phyloP scores from a whole-genome alignment of 23 red algal species.

The Cyanidiococcus yangmingshanensis region DNA sequence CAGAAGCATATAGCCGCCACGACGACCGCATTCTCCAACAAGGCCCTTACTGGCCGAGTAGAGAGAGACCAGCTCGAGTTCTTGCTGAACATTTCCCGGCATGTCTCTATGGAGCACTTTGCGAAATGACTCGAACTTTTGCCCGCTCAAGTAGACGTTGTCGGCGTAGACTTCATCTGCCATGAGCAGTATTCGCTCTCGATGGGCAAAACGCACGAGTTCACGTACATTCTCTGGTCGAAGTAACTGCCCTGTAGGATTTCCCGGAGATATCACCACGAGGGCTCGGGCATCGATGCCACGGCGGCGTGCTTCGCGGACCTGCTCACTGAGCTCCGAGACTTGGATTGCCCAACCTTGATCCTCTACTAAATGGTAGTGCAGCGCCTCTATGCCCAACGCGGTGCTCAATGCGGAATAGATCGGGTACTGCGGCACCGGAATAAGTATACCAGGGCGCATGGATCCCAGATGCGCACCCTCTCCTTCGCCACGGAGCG shows the following conservation, averaged over 20 bases:
- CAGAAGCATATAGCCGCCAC: conserved; percentile 61
- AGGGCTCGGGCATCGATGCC: conserved; percentile 56
- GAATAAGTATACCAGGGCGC: conserved; percentile 57
- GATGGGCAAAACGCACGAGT: conserved; percentile 62
- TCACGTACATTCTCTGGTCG: conserved; percentile 40
- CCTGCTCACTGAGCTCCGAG: conserved; percentile 44
- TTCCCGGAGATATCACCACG: conserved; percentile 86
- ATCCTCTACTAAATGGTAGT: conserved; percentile 78
- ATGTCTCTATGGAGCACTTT: conserved; percentile 46
- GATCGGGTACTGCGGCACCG: conserved; percentile 92
- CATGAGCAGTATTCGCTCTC: conserved; percentile 58
- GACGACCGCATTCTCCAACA: conserved; percentile 77
- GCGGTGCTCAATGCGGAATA: conserved; percentile 66
- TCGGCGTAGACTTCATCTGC: conserved; percentile 95
- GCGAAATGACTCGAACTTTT: conserved; percentile 78
- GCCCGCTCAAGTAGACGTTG: conserved; percentile 61
- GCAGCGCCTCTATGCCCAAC: conserved; percentile 33
- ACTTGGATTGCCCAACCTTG: conserved; percentile 54
- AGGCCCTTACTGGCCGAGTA: conserved; percentile 88
- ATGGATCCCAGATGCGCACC: neutral
- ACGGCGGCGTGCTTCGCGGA: conserved; percentile 20
- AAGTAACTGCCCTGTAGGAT: conserved; percentile 89
- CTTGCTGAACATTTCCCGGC: conserved; percentile 18
- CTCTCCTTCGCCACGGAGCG: neutral
- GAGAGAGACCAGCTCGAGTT: conserved; percentile 54